Evolutionary conservation across 805 yeast genomes (phyloP).

Genomic region (Wickerhamomyces ciferrii): DNA sequence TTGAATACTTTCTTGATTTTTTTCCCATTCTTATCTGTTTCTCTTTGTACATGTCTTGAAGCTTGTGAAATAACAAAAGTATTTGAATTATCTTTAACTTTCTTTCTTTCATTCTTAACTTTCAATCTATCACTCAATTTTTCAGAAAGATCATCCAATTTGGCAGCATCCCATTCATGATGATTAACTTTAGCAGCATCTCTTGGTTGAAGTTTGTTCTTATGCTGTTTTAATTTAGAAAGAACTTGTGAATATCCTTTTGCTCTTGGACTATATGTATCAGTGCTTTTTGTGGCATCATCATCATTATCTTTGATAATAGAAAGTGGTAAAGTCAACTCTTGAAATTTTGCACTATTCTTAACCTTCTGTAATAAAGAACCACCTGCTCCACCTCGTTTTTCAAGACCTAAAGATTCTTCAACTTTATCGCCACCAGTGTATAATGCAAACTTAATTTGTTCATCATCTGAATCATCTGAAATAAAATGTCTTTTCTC

Average conservation of each 20-base stretch:
- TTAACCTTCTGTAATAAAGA: neutral
- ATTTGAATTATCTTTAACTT: constrained; percentile 3
- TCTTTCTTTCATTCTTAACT: constrained; percentile 12
- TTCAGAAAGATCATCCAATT: constrained; percentile 10
- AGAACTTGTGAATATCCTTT: constrained; percentile 18
- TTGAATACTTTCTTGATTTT: neutral
- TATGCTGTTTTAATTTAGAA: neutral
- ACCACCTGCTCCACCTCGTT: neutral
- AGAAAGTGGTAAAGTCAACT: constrained; percentile 7
- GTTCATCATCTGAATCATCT: neutral
- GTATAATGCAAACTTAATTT: neutral
- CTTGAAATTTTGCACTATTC: neutral
- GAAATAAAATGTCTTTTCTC: neutral
- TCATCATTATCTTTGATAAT: constrained; percentile 1
- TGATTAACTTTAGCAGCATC: neutral
- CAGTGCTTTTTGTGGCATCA: neutral
- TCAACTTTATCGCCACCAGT: neutral
- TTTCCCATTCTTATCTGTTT: neutral
- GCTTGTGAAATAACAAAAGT: constrained; percentile 8
- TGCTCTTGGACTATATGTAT: constrained; percentile 6
- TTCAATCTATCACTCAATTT: constrained; percentile 12
- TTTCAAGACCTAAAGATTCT: neutral
- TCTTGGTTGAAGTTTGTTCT: neutral
- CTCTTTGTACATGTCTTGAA: constrained; percentile 1
- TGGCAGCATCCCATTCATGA: constrained; percentile 1